phyloP scores from a whole-genome alignment of 2,329 filamentous ascomycete species.

The Neofusicoccum parvum region DNA sequence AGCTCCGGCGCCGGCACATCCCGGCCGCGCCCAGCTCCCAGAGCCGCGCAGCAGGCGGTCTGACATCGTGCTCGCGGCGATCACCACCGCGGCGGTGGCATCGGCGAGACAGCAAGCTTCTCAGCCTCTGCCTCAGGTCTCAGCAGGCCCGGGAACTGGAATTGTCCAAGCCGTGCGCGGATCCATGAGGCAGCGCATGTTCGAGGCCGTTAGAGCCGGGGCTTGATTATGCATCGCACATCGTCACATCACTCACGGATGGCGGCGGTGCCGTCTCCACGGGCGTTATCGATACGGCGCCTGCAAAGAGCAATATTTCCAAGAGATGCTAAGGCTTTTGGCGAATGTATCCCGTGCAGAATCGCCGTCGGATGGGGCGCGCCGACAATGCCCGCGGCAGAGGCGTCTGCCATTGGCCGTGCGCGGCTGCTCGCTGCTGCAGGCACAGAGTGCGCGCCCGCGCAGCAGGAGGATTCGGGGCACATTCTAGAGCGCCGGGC shows the following conservation, averaged over 20 bases:
- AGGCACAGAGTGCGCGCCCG: neutral
- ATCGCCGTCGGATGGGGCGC: neutral
- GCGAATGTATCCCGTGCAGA: neutral
- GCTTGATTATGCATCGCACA: constrained; percentile 5
- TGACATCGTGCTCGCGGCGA: neutral
- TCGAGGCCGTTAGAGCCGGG: neutral
- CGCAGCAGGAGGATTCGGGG: neutral
- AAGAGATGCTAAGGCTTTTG: neutral
- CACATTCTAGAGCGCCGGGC: neutral
- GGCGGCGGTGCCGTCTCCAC: neutral
- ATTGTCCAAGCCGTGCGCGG: neutral
- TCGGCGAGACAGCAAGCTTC: neutral
- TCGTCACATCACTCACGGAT: neutral
- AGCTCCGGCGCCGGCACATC: neutral
- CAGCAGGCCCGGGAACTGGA: neutral
- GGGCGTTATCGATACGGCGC: neutral
- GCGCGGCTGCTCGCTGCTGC: neutral
- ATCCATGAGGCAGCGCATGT: constrained; percentile 4
- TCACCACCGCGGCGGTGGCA: neutral
- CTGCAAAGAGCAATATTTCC: neutral
- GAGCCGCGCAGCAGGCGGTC: neutral
- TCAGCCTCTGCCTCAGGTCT: neutral
- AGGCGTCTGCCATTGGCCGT: neutral
- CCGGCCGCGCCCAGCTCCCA: neutral
- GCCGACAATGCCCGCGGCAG: neutral